phyloP scores from a whole-genome alignment of 495 filamentous ascomycete genomes.

The Corynascus novoguineensis region DNA sequence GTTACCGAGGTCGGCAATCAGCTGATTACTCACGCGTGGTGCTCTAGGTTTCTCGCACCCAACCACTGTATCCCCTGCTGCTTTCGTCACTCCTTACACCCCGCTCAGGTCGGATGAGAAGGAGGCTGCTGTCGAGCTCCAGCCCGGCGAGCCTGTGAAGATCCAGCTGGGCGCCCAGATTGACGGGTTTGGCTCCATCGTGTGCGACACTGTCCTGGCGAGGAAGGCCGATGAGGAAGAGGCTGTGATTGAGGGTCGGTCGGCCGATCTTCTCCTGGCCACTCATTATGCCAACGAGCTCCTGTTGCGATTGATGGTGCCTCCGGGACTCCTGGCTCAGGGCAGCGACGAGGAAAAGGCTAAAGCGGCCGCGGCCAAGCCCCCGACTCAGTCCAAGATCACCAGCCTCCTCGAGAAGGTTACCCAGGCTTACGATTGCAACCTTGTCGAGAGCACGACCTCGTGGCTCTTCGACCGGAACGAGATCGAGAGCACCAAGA shows the following conservation, averaged over 20 bases:
- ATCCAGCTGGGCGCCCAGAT: slow-evolving; percentile 97
- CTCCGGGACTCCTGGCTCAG: slow-evolving; percentile 73
- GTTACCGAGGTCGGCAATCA: not conserved
- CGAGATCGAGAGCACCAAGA: slow-evolving; percentile 97
- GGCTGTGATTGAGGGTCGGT: slow-evolving; percentile 60
- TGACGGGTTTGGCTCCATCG: slow-evolving; percentile 92
- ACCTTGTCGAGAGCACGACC: slow-evolving; percentile 92
- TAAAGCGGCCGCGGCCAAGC: slow-evolving; percentile 76
- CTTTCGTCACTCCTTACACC: slow-evolving; percentile 95
- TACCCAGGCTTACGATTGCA: slow-evolving; percentile 83
- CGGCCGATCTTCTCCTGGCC: slow-evolving; percentile 83
- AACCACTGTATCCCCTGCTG: slow-evolving; percentile 89
- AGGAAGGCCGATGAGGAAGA: slow-evolving; percentile 50
- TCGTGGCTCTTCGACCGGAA: slow-evolving; percentile 93
- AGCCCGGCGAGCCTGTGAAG: slow-evolving; percentile 82
- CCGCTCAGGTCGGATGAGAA: slow-evolving; percentile 77
- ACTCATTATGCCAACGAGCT: slow-evolving; percentile 95
- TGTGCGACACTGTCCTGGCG: slow-evolving; percentile 86
- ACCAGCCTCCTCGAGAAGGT: slow-evolving; percentile 85
- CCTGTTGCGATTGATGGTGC: slow-evolving; percentile 82
- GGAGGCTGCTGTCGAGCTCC: slow-evolving; percentile 72
- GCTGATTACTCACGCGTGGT: not conserved
- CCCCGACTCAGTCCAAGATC: slow-evolving; percentile 76
- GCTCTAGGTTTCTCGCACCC: slow-evolving; percentile 77
- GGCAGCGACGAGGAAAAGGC: slow-evolving; percentile 91